Evolutionary conservation across 805 yeast species (phyloP).

Genomic region (Cyberlindnera saturnus): DNA sequence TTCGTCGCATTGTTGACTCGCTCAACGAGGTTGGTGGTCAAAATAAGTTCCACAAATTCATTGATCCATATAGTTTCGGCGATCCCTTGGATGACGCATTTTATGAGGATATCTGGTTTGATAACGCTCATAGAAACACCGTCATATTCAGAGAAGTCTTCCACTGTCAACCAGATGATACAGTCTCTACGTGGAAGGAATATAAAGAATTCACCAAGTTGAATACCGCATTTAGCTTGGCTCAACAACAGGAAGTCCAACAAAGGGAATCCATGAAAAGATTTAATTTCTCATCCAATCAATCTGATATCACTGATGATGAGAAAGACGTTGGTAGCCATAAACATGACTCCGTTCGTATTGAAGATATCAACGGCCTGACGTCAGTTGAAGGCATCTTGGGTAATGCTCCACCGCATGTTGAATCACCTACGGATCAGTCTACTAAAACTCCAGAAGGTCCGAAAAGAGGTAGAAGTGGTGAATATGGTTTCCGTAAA

Average conservation of each 20-base stretch:
- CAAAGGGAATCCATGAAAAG: conserved; percentile 5
- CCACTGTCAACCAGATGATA: conserved; percentile 92
- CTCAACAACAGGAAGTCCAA: conserved; percentile 25
- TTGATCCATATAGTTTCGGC: conserved; percentile 84
- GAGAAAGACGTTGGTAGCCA: neutral
- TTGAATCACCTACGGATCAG: neutral
- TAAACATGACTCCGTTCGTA: conserved; percentile 7
- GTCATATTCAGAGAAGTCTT: conserved; percentile 76
- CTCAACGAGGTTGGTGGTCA: conserved; percentile 33
- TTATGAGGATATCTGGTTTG: conserved; percentile 80
- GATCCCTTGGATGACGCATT: conserved; percentile 85
- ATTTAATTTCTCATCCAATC: conserved; percentile 1
- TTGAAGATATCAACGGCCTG: conserved; percentile 6
- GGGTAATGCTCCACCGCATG: conserved; percentile 3
- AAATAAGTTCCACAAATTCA: conserved; percentile 34
- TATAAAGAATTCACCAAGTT: conserved; percentile 67
- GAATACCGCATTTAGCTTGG: conserved; percentile 45
- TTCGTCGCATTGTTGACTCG: conserved; percentile 33
- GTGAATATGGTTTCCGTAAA: conserved; percentile 30
- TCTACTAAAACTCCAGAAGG: neutral
- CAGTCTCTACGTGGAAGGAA: conserved; percentile 85
- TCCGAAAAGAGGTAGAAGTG: conserved; percentile 30
- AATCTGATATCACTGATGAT: neutral
- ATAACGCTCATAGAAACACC: conserved; percentile 79
- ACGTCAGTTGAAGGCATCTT: conserved; percentile 6